Percentiles rank a stretch among this genome's conserved stretches.
Conservation (phyloP, 768 basidiomycete species). For the Suillus decipiens region DNA sequence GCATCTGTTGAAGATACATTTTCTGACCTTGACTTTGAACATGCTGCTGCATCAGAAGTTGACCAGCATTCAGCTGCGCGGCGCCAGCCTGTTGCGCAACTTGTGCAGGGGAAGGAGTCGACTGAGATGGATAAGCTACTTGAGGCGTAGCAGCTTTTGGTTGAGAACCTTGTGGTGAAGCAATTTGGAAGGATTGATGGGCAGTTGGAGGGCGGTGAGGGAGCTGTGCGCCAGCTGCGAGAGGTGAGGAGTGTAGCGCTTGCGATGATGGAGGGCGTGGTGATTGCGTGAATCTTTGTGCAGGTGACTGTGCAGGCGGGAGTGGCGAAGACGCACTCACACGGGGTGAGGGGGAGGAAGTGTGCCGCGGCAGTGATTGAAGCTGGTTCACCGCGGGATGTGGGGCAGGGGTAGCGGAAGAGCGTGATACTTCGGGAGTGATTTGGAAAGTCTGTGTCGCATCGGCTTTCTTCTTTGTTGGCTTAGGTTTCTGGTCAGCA, state of each 20-base stretch:
- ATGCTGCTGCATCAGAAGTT: slow-evolving; percentile 24
- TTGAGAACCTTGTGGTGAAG: slow-evolving; percentile 22
- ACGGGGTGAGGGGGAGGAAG: slow-evolving; percentile 30
- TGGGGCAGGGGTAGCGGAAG: slow-evolving; percentile 33
- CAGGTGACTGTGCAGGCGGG: slow-evolving; percentile 26
- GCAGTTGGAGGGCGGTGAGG: slow-evolving; percentile 28
- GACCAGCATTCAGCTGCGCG: slow-evolving; percentile 11
- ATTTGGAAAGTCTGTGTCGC: slow-evolving; percentile 23
- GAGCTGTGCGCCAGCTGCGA: slow-evolving; percentile 29
- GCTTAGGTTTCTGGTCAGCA: slow-evolving; percentile 26
- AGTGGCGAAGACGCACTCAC: slow-evolving; percentile 31
- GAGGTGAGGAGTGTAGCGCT: slow-evolving; percentile 33
- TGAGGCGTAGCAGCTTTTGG: slow-evolving; percentile 35
- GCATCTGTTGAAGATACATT: slow-evolving; percentile 21
- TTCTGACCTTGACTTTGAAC: slow-evolving; percentile 15
- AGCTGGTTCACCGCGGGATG: slow-evolving; percentile 36
- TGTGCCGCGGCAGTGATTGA: slow-evolving; percentile 22
- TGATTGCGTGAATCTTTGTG: slow-evolving; percentile 37
- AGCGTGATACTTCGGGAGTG: slow-evolving; percentile 31
- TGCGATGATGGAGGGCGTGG: slow-evolving; percentile 36
- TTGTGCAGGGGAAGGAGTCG: slow-evolving; percentile 23
- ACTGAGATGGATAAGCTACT: slow-evolving; percentile 25
- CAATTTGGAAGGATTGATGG: slow-evolving; percentile 30
- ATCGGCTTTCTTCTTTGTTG: slow-evolving; percentile 32
- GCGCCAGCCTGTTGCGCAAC: slow-evolving; percentile 24